Base-by-base conservation (phyloP, 495 filamentous ascomycete species). In the Penicillium maclennaniae region DNA sequence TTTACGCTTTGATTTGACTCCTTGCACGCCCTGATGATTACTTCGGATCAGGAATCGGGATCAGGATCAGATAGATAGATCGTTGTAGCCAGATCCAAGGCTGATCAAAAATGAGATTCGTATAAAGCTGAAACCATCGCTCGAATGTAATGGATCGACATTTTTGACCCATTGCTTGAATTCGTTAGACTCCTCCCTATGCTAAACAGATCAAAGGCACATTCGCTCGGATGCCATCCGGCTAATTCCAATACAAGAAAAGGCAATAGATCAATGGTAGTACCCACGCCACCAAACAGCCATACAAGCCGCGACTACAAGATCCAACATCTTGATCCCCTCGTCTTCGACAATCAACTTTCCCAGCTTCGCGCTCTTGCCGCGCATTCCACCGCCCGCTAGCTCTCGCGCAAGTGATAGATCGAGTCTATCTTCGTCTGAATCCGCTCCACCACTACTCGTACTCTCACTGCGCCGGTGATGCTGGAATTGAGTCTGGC, bases 291-390 rank as follows among this genome's bases (percentile, higher is more conserved):
- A 96, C 87, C 92, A 97, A 38, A 97, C 79, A 1, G 86, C 87
- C 69, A 97, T 80, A 65, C 93, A 97, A 38, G 91, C 87, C 9
- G 92, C 88, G 25, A 97, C 90, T 1, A 95, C 78, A 47, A 98
- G 65, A 77, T 98, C 93, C 59, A 96, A 63, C 93, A 98, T 97
- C 71, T 95, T 95, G 49, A 96, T 73, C 0, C 93, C 93, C 58
- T 95, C 92, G 56, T 92, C 85, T 56, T 92, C 85, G 21, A 97
- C 81, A 31, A 98, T 87, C 49, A 97, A 65, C 70, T 97, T 98
- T 1, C 92, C 92, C 62, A 98, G 74, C 70, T 97, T 97, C 0
- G 88, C 92, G 55, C 89, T 83, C 63, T 87, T 92, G 1, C 91
- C 91, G 41, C 83, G 78, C 61, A 88, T 85, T 0, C 90, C 91